Evolutionary conservation across 495 filamentous ascomycete species (phyloP), one percentile per base, ranked within the genome.

Genomic region (Hypomontagnella submonticulosa): DNA sequence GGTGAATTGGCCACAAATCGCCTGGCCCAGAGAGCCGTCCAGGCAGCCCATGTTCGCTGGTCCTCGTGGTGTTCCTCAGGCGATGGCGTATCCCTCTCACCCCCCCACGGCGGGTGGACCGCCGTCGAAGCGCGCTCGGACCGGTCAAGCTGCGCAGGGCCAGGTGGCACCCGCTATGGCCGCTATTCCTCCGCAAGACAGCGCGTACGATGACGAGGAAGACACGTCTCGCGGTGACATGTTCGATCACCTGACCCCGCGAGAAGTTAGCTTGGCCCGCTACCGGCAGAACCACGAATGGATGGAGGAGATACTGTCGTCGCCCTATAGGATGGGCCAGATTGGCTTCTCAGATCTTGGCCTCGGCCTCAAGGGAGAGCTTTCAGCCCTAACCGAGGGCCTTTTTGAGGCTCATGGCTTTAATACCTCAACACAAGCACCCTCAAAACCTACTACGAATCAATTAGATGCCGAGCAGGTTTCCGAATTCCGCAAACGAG

Each of bases 271-370:
- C 67, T 80, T 88, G 62, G 84, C 86, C 67, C 83, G 95, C 44
- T 99, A 96, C 72, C 89, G 87, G 63, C 95, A 97, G 69, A 95
- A 99, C 70, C 95, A 98, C 66, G 93, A 97, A 75, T 97, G 93
- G 95, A 96, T 98, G 90, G 95, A 97, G 70, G 93, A 99, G 76
- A 87, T 99, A n/a, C 83, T 97, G 43, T 89, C 89, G 1, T 97
- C 92, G 0, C 91, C 92, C 0, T 97, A 93, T 66, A 80, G 88
- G 13, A 90, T 91, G 56, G 81, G 82, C 18, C 90, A 95, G 66
- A 94, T 99, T 44, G 86, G 87, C n/a, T 91, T 93, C 4, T 84
- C 92, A 2, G 93, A 97, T 69, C 83, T 98, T 7, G 93, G 92
- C 0, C 77, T 97, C 3, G 95, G 95, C 4, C 84, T 92, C 4